Evolutionary conservation across 805 yeast genomes (phyloP).

Genomic region (Ogataea allantospora): DNA sequence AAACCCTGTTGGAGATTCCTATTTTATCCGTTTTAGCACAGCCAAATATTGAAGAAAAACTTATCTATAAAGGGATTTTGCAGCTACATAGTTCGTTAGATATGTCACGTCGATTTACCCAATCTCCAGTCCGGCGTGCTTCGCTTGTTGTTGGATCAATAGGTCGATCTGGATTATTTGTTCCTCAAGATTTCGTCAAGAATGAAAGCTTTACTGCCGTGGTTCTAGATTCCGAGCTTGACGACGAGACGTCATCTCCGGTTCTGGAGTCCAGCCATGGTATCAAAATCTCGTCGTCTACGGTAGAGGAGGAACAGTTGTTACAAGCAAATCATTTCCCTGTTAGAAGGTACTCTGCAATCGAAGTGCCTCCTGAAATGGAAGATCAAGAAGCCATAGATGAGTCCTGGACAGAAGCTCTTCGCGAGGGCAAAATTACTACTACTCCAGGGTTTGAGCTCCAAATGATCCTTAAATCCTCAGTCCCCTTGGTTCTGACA

Average conservation of each 20-base stretch:
- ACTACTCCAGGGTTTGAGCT: conserved; percentile 42
- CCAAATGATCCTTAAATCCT: conserved; percentile 38
- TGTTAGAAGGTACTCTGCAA: conserved; percentile 22
- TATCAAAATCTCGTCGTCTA: conserved; percentile 3
- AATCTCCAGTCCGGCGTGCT: conserved; percentile 48
- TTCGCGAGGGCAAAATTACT: conserved; percentile 41
- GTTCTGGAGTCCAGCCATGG: conserved; percentile 1
- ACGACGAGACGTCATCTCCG: conserved; percentile 4
- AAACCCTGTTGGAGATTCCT: conserved; percentile 6
- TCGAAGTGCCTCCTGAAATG: conserved; percentile 10
- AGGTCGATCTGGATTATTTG: conserved; percentile 50
- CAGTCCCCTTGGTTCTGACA: conserved; percentile 62
- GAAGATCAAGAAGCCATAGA: conserved; percentile 26
- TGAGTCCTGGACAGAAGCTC: conserved; percentile 35
- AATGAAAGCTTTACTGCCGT: conserved; percentile 10
- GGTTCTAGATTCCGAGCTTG: conserved; percentile 2
- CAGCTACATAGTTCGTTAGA: not conserved
- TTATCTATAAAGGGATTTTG: conserved; percentile 3
- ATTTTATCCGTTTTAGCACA: conserved; percentile 5
- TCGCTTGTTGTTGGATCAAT: conserved; percentile 49
- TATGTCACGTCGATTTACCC: conserved; percentile 36
- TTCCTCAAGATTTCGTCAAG: conserved; percentile 48
- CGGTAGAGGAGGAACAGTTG: conserved; percentile 31
- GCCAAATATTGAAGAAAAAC: conserved; percentile 5
- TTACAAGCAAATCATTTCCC: conserved; percentile 29